phyloP scores from a whole-genome alignment of 805 yeast genomes.

The Metschnikowia vanudenii region DNA sequence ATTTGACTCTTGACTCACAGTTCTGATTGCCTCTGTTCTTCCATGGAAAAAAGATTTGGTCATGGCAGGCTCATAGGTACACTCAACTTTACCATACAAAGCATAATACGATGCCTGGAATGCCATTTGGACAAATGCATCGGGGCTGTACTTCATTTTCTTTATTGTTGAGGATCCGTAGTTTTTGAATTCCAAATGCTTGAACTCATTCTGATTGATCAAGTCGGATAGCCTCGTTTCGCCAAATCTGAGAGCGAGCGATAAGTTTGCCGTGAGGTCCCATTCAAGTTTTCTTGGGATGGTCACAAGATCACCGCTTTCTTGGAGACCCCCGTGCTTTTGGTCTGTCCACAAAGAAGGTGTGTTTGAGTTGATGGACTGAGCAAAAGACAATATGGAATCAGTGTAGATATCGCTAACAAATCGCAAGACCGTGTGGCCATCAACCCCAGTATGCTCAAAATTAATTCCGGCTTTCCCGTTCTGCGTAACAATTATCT shows the following conservation, averaged over 20 bases:
- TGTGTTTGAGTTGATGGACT: constrained; percentile 69
- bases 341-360: constrained; percentile 63
- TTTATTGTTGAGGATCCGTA: constrained; percentile 80
- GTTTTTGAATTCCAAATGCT: constrained; percentile 67
- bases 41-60: constrained; percentile 86
- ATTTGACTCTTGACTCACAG: constrained; percentile 79
- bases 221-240: constrained; percentile 86
- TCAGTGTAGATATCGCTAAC: constrained; percentile 91
- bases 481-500: constrained; percentile 80
- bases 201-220: constrained; percentile 86
- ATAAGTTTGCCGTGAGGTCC: constrained; percentile 73
- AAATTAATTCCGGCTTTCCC: constrained; percentile 93
- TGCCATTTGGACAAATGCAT: constrained; percentile 91
- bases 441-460: constrained; percentile 94
- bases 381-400: constrained; percentile 83
- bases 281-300: constrained; percentile 88
- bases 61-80: constrained; percentile 96
- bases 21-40: constrained; percentile 86
- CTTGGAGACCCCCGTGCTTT: constrained; percentile 24
- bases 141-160: constrained; percentile 85
- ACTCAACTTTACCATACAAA: constrained; percentile 86
- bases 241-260: constrained; percentile 81
- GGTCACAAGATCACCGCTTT: constrained; percentile 44
- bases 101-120: constrained; percentile 93
- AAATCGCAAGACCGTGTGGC: constrained; percentile 86